These are phyloP conservation scores for Stevia rebaudiana DNA, from an alignment of 140 eudicot species.

Conservation along the genomic window DNA sequence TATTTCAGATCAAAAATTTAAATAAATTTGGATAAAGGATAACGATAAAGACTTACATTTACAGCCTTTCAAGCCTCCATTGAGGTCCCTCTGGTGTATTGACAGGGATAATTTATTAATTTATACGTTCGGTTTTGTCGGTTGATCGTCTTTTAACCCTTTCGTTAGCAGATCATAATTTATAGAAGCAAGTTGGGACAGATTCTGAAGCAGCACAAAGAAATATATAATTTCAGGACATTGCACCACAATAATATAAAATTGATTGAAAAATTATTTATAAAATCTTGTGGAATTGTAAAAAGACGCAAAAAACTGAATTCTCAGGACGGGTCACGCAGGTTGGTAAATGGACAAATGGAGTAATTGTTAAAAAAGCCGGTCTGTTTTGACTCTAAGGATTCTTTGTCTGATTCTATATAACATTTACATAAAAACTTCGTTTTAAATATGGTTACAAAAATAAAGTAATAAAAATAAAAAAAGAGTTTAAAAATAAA, in stretches of 20 bases:
- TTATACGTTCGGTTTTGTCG: conserved; percentile 44
- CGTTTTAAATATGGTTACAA: not conserved
- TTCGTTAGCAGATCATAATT: conserved; percentile 85
- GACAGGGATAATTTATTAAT: conserved; percentile 9
- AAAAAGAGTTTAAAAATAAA: not conserved
- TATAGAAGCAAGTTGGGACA: conserved; percentile 96
- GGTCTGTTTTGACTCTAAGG: not conserved
- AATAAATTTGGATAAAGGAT: not conserved
- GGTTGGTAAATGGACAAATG: not conserved
- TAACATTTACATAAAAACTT: not conserved
- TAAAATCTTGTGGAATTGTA: not conserved
- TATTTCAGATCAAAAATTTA: not conserved
- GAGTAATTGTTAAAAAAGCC: not conserved
- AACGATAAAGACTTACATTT: conserved; percentile 33
- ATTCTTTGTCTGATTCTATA: not conserved
- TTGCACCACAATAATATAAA: too few species aligned
- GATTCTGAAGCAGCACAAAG: conserved; percentile 49
- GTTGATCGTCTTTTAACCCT: conserved; percentile 68
- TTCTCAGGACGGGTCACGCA: not conserved
- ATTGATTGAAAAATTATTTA: too few species aligned
- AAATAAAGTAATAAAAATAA: not conserved
- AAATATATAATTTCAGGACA: conserved; percentile 1
- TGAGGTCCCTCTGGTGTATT: not conserved
- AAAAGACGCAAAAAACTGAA: too few species aligned
- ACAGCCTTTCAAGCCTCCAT: conserved; percentile 23